Evolutionary conservation across 768 basidiomycete species (phyloP).

Genomic region (Royoungia palumana): DNA sequence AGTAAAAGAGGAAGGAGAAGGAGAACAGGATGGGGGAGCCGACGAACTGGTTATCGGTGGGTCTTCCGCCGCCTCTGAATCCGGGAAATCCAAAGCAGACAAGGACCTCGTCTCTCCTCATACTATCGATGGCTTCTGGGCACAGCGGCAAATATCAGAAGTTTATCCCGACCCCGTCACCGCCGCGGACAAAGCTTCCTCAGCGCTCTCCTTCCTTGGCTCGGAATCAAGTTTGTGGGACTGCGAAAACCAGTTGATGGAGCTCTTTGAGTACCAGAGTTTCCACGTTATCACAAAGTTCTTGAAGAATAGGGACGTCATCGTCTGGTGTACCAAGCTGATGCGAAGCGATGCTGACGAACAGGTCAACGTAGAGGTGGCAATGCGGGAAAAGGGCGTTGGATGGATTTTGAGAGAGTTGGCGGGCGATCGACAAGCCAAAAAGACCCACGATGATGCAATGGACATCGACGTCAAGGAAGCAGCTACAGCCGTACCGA

Average conservation of each 20-base stretch:
- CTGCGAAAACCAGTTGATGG: conserved; percentile 95
- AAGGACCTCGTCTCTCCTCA: conserved; percentile 93
- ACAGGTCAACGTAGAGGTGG: conserved; percentile 90
- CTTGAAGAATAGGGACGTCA: conserved; percentile 91
- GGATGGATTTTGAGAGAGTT: conserved; percentile 94
- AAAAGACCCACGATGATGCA: conserved; percentile 47
- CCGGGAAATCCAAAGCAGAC: conserved; percentile 49
- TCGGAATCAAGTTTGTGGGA: conserved; percentile 88
- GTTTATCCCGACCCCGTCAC: conserved; percentile 93
- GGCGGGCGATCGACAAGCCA: conserved; percentile 72
- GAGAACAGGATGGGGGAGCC: conserved; percentile 47
- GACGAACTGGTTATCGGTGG: conserved; percentile 82
- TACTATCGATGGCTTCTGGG: conserved; percentile 96
- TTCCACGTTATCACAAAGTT: conserved; percentile 89
- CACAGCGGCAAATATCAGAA: conserved; percentile 89
- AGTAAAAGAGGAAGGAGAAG: conserved; percentile 41
- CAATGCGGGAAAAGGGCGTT: conserved; percentile 95
- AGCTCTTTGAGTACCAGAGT: conserved; percentile 89
- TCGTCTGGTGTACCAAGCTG: conserved; percentile 98
- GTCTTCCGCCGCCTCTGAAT: conserved; percentile 45
- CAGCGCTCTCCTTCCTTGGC: conserved; percentile 79
- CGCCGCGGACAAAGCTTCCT: conserved; percentile 84
- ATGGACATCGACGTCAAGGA: conserved; percentile 75
- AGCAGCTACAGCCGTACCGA: conserved; percentile 50
- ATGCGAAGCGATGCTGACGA: conserved; percentile 87